A percentile compares a stretch with the other conserved stretches of the same genome.
Conservation (phyloP, 129 eudicot genomes). For the Helianthus tuberosus region DNA sequence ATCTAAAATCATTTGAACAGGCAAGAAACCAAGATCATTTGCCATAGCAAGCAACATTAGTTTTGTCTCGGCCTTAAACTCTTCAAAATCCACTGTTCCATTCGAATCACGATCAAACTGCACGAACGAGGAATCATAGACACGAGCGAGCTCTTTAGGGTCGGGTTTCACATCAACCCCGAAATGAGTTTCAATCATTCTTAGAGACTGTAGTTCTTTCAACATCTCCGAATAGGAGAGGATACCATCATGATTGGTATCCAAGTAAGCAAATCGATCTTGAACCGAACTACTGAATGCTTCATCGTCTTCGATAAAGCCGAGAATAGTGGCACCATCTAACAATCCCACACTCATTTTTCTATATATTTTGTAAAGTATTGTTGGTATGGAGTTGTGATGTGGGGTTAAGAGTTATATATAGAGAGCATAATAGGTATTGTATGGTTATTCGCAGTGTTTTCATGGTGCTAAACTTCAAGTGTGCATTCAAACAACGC, state of each 20-base stretch:
- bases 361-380: no score
- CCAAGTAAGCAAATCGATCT: constrained; percentile 44
- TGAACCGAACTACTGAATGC: constrained; percentile 44
- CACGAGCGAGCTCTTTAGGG: constrained; percentile 38
- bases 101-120: constrained; percentile 53
- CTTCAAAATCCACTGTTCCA: constrained; percentile 53
- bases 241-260: constrained; percentile 53
- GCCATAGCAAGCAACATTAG: no score
- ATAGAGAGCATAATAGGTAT: no score
- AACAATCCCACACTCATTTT: constrained; percentile 26
- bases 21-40: no score
- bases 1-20: no score
- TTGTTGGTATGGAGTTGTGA: no score
- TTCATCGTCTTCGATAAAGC: constrained; percentile 53
- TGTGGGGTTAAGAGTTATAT: no score
- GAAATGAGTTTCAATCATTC: constrained; percentile 54
- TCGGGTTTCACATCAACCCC: constrained; percentile 51
- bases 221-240: constrained; percentile 50
- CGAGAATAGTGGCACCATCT: constrained; percentile 47
- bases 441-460: no score
- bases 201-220: constrained; percentile 41
- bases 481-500: no score
- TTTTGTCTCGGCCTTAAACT: no score
- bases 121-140: constrained; percentile 40
- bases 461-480: no score